Conservation (phyloP, 805 yeast genomes). For the Candida odintsovae region DNA sequence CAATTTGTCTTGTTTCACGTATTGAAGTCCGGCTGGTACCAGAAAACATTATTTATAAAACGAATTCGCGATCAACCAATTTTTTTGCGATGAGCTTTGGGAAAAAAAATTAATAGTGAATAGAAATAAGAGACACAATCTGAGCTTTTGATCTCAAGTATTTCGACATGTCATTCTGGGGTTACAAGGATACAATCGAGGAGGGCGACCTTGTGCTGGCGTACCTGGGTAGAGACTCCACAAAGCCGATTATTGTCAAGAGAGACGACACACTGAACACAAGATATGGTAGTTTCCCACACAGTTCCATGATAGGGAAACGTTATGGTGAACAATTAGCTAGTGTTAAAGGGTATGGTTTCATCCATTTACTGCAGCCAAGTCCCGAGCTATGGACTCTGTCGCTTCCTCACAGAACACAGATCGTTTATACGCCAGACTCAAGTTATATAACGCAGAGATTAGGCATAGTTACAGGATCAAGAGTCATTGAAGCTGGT, state of each 20-base stretch:
- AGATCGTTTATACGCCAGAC: constrained; percentile 95
- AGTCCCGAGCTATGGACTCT: constrained; percentile 95
- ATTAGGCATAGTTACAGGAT: constrained; percentile 64
- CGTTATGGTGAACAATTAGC: constrained; percentile 83
- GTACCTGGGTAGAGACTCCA: constrained; percentile 74
- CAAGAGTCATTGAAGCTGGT: constrained; percentile 90
- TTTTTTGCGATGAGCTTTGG: constrained; percentile 1
- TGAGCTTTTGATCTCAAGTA: background rate
- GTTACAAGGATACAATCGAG: constrained; percentile 61
- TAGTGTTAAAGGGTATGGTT: constrained; percentile 70
- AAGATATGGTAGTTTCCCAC: constrained; percentile 87
- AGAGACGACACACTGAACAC: constrained; percentile 67
- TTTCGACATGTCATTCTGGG: constrained; percentile 30
- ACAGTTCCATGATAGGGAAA: constrained; percentile 72
- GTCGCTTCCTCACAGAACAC: constrained; percentile 96
- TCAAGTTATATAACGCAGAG: constrained; percentile 86
- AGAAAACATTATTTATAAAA: background rate
- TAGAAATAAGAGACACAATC: background rate
- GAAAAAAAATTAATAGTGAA: background rate
- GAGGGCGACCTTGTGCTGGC: constrained; percentile 86
- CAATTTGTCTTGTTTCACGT: too few species aligned
- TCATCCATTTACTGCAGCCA: constrained; percentile 83
- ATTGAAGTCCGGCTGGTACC: too few species aligned
- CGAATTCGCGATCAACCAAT: background rate
- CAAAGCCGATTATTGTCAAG: constrained; percentile 66